A percentile compares a stretch with the other conserved stretches of the same genome.
These are phyloP conservation scores for Aureoboletus auriporus DNA, from an alignment of 768 basidiomycete species.

Conservation along the genomic window DNA sequence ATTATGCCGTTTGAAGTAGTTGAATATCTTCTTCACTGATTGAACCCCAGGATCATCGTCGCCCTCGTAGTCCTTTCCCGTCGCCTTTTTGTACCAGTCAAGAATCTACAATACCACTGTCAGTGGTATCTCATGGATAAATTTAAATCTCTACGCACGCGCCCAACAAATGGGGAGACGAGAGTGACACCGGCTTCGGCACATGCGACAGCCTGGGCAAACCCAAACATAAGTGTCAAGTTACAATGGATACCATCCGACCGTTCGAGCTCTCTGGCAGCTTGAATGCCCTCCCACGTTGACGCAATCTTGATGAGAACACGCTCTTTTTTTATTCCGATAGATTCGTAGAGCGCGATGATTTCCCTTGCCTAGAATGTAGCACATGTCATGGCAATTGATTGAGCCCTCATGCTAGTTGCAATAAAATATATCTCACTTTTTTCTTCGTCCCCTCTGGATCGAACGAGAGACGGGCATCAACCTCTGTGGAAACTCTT, in stretches of 20 bases:
- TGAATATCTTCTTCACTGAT: conserved; percentile 93
- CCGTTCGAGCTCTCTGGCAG: conserved; percentile 86
- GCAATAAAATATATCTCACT: conserved; percentile 31
- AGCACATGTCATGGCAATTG: background rate
- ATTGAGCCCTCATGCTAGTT: no score
- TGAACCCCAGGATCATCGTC: conserved; percentile 93
- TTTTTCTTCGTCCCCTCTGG: conserved; percentile 84
- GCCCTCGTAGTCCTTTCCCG: conserved; percentile 81
- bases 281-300: conserved; percentile 98
- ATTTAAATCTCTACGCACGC: conserved; percentile 49
- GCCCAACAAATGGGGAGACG: conserved; percentile 96
- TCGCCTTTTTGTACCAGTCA: conserved; percentile 94
- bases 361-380: conserved; percentile 60
- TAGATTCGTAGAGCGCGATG: conserved; percentile 85
- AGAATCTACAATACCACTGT: conserved; percentile 64
- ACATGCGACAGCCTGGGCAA: conserved; percentile 94
- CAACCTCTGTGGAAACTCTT: conserved; percentile 96
- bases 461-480: conserved; percentile 93
- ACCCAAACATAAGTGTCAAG: conserved; percentile 95
- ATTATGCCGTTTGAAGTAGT: conserved; percentile 96
- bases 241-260: conserved; percentile 95
- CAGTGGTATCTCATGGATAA: conserved; percentile 8
- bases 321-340: conserved; percentile 87
- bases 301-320: conserved; percentile 98
- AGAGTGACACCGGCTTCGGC: conserved; percentile 95